A percentile compares a stretch with the other conserved stretches of the same genome.
Conservation (phyloP, 805 yeast genomes). For the Saccharomyces mikatae region DNA sequence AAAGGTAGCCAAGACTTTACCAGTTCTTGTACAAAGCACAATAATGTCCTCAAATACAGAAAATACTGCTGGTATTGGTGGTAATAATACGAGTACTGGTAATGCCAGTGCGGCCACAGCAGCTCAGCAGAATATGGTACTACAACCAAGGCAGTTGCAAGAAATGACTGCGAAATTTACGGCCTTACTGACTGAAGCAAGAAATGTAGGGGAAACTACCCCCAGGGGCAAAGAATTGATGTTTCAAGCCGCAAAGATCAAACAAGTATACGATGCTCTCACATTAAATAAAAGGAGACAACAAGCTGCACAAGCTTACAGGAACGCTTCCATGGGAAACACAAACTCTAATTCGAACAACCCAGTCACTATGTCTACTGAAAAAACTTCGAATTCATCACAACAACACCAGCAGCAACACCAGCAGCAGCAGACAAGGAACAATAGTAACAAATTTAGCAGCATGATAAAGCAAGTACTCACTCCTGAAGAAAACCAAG, state of each 20-base stretch:
- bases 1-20: neutral
- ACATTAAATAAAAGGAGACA: constrained; percentile 33
- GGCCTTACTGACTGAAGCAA: constrained; percentile 53
- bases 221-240: constrained; percentile 57
- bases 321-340: constrained; percentile 10
- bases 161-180: constrained; percentile 54
- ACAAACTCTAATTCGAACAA: constrained; percentile 4
- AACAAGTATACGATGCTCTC: constrained; percentile 49
- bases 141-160: constrained; percentile 32
- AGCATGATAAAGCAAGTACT: constrained; percentile 24
- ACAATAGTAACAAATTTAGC: constrained; percentile 14
- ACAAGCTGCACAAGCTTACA: constrained; percentile 21
- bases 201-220: constrained; percentile 50
- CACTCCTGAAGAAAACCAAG: constrained; percentile 27
- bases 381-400: neutral
- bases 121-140: neutral
- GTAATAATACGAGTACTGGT: neutral
- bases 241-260: constrained; percentile 55
- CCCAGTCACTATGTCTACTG: constrained; percentile 1
- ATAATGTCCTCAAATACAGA: constrained; percentile 1
- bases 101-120: neutral
- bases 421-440: constrained; percentile 6
- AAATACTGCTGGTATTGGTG: neutral
- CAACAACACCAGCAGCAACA: constrained; percentile 3
- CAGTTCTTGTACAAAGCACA: neutral